Evolutionary conservation across 139 green algal species (phyloP), one percentile per base, ranked within the genome.

Genomic region (Micractinium sp.): DNA sequence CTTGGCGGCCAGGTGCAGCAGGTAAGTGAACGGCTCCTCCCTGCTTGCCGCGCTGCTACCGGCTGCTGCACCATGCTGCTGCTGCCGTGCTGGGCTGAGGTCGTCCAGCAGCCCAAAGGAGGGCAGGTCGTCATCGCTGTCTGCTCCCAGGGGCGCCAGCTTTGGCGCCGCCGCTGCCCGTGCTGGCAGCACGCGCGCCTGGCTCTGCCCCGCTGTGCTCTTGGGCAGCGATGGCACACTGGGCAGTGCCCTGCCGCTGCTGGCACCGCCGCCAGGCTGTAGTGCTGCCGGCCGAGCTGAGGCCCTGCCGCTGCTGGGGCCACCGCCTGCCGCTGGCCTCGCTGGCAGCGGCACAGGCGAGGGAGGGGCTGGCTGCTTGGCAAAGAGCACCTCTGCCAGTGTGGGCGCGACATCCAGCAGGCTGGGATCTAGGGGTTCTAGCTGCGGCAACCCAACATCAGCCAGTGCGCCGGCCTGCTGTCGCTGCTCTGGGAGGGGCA

Each of bases 1-100:
- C 29, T 63, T 41, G 33, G 60, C 35, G 0, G 38, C 66, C 78
- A 90, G 87, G 36, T 56, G 66, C 4, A 80, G 41, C 29, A 90
- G 80, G 67, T 87, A 90, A 79, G n/a, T 82, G 87, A 90, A 90
- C 31, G 87, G 87, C 15, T 87, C 79, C 9, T 87, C 85, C 3
- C 56, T 25, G 38, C 15, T 33, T 23, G 82, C 79, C 9, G 82
- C 85, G 14, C 56, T 25, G 38, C 15, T 33, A 29, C 13, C 35
- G 4, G 39, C 69, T 47, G 53, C 25, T 3, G 31, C 85, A n/a
- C 25, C 85, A 3, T 53, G 41, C 31, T 53, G 33, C 75, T 63
- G 63, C 74, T 35, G 41, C 29, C 41, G 27, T 13, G 56, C 16
- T 7, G 85, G 56, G 33, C 27, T 77, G 53, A 79, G 25, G 3